phyloP scores from a whole-genome alignment of 2,329 filamentous ascomycete species.

The Tolypocladium cylindrosporum region DNA sequence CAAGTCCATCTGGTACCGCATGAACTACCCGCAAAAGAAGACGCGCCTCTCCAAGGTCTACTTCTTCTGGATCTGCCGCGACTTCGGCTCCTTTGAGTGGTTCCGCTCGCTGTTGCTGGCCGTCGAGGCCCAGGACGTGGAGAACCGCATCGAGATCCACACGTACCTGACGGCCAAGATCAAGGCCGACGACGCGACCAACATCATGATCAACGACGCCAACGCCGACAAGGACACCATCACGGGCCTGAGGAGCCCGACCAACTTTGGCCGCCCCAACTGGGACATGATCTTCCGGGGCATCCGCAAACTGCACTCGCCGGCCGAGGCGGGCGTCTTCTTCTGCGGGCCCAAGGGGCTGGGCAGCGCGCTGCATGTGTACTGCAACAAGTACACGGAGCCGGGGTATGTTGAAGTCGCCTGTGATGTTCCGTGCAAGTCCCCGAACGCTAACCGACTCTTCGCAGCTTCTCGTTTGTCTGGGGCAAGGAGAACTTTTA shows the following conservation, averaged over 20 bases:
- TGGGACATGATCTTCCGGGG: slow-evolving; percentile 87
- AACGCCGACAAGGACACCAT: slow-evolving; percentile 78
- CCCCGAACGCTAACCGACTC: slow-evolving; percentile 1
- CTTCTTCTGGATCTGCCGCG: slow-evolving; percentile 87
- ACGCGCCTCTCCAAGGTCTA: slow-evolving; percentile 77
- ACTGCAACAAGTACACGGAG: slow-evolving; percentile 82
- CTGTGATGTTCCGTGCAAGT: slow-evolving; percentile 6
- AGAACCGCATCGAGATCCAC: slow-evolving; percentile 80
- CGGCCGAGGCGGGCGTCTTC: slow-evolving; percentile 67
- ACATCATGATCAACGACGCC: slow-evolving; percentile 88
- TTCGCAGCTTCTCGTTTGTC: slow-evolving; percentile 48
- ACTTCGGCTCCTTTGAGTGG: slow-evolving; percentile 85
- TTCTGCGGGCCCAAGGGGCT: slow-evolving; percentile 79
- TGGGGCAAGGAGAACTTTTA: slow-evolving; percentile 65
- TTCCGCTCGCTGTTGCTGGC: slow-evolving; percentile 75
- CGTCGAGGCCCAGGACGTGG: slow-evolving; percentile 77
- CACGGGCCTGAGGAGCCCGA: slow-evolving; percentile 70
- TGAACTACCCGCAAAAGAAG: slow-evolving; percentile 77
- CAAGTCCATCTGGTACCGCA: slow-evolving; percentile 88
- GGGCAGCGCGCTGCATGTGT: slow-evolving; percentile 67
- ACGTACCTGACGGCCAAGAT: slow-evolving; percentile 83
- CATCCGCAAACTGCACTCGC: slow-evolving; percentile 67
- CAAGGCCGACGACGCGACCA: slow-evolving; percentile 75
- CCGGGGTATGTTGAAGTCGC: slow-evolving; percentile 48
- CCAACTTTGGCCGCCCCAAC: slow-evolving; percentile 78